Percentiles rank a stretch among this genome's conserved stretches.
Evolutionary conservation across 2,329 filamentous ascomycete genomes (phyloP).

Genomic region (Paramyrothecium roridum): DNA sequence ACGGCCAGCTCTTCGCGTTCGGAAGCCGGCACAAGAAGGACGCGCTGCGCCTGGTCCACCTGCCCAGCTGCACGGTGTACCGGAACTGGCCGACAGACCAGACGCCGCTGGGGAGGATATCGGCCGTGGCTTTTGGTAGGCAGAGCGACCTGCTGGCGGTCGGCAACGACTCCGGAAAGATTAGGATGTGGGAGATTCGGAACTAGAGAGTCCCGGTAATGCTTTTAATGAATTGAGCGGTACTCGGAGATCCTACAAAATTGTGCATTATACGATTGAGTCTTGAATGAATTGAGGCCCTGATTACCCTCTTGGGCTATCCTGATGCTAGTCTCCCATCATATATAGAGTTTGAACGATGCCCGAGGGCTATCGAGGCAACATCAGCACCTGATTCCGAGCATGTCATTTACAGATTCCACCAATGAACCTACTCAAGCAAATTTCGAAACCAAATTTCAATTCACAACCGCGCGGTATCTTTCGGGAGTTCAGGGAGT

Average conservation of each 20-base stretch:
- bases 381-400: no score
- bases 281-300: no score
- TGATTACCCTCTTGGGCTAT: no score
- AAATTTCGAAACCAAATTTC: no score
- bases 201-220: constrained; percentile 38
- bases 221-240: constrained; percentile 10
- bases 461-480: no score
- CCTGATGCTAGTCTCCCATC: no score
- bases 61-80: constrained; percentile 91
- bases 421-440: no score
- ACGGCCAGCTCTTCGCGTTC: constrained; percentile 87
- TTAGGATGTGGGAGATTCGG: constrained; percentile 86
- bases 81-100: constrained; percentile 93
- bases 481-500: no score
- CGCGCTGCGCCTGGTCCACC: constrained; percentile 80
- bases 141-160: constrained; percentile 73
- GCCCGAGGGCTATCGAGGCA: no score
- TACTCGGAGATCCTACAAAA: not conserved
- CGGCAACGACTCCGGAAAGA: constrained; percentile 84
- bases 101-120: constrained; percentile 83
- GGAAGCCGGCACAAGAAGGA: constrained; percentile 85
- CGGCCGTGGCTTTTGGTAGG: constrained; percentile 65
- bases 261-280: not conserved
- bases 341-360: no score
- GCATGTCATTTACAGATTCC: no score